A percentile compares a stretch with the other conserved stretches of the same genome.
Evolutionary conservation across 768 basidiomycete genomes (phyloP).

Genomic region (Chiua virens): DNA sequence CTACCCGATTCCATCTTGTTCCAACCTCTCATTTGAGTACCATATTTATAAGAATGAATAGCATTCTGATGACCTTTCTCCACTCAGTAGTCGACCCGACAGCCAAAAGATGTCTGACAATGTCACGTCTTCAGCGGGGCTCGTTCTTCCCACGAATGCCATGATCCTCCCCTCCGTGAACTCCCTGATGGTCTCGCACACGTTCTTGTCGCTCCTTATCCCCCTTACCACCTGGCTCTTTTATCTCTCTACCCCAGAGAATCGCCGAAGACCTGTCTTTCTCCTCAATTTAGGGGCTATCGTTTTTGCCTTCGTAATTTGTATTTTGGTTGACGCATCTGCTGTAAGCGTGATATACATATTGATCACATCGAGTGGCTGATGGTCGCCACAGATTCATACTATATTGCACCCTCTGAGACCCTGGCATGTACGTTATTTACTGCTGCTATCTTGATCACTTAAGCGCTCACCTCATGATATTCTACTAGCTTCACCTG

Average conservation of each 20-base stretch:
- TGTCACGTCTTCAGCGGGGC: neutral
- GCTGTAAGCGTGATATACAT: slow-evolving; percentile 1
- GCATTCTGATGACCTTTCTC: neutral
- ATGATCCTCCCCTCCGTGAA: slow-evolving; percentile 13
- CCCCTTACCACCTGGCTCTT: slow-evolving; percentile 19
- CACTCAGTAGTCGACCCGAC: neutral
- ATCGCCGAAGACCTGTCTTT: slow-evolving; percentile 20
- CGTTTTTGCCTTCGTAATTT: slow-evolving; percentile 11
- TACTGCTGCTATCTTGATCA: neutral
- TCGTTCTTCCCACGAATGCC: neutral
- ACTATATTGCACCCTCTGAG: slow-evolving; percentile 20
- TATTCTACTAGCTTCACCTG: slow-evolving; percentile 12
- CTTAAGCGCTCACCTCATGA: neutral
- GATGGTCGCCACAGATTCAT: slow-evolving; percentile 19
- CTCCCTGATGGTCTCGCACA: slow-evolving; percentile 22
- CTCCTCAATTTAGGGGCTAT: slow-evolving; percentile 16
- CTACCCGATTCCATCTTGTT: too few relatives aligned
- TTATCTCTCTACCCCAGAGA: slow-evolving; percentile 15
- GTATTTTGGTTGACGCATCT: slow-evolving; percentile 9
- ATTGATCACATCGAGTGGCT: neutral
- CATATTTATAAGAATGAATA: too few relatives aligned
- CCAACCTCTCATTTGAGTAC: too few relatives aligned
- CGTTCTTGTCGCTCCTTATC: slow-evolving; percentile 20
- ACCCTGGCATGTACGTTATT: slow-evolving; percentile 2
- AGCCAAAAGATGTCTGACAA: neutral